Base-by-base conservation (phyloP, 1,284 basidiomycete genomes). In the Ganoderma sp. region DNA sequence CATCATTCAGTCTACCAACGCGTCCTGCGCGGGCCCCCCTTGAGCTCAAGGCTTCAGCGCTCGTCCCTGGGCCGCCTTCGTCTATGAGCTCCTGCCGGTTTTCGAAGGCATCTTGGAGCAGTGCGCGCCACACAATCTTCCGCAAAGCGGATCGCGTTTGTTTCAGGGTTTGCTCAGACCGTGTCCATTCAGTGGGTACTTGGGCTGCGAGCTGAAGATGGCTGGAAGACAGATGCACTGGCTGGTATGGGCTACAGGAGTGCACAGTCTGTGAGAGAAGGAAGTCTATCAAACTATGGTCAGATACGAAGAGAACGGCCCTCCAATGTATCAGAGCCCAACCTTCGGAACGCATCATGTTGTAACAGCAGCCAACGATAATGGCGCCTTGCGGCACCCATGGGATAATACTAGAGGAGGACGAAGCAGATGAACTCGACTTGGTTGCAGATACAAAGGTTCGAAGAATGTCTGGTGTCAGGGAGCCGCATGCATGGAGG, bases 61-160 rank as follows among this genome's bases (percentile, higher is more conserved):
- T 10, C 10, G 8, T 41, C n/a, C 58, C 22, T 12, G 37, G 22
- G 15, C 19, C 14, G n/a, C 39, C 37, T 9, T 37, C n/a, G 12
- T 2, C n/a, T 9, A n/a, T 39, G 15, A 25, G 12, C 7, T 19
- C 14, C 22, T 25, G 58, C 22, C 14, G 34, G 39, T 2, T 41
- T 14, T 60, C 58, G 54, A 75, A 66, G 22, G 73, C 63, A 15
- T 72, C 72, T 59, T 77, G 75, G 6, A 80, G 72, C 34, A 91
- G 78, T 0, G 90, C 89, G 19, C 90, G 81, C 84, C 88, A 92
- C 10, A 86, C 84, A 42, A 91, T 84, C 75, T 92, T 92, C 32
- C 85, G 82, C 52, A 89, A 78, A 1, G 89, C 83, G 0, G 90
- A 79, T 41, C 77, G 75, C 7, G 83, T 77, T 6, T 70, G 72